phyloP scores from a whole-genome alignment of 1,284 basidiomycete species.

The Cutaneotrichosporon spelunceum region DNA sequence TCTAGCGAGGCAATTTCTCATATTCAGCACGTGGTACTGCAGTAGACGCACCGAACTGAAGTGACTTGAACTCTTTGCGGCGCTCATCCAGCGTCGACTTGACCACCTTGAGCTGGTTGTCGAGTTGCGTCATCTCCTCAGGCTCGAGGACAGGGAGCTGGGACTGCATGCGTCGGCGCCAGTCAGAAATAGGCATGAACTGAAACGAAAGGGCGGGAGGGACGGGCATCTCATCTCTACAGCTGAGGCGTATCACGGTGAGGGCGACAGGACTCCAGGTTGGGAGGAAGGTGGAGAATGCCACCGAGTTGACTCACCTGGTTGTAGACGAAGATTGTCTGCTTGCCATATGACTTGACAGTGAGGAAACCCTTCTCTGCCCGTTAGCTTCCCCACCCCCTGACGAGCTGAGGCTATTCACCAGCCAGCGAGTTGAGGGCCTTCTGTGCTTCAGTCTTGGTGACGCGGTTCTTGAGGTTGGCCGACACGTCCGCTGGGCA shows the following conservation, averaged over 20 bases:
- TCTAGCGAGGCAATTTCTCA: conserved; percentile 65
- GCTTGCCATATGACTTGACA: conserved; percentile 63
- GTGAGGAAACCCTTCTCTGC: conserved; percentile 45
- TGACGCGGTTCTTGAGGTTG: conserved; percentile 78
- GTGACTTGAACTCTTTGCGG: conserved; percentile 60
- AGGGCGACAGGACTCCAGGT: no score
- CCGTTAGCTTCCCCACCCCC: not conserved
- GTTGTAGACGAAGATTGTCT: conserved; percentile 56
- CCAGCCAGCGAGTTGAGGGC: conserved; percentile 71
- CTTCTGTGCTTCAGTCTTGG: conserved; percentile 76
- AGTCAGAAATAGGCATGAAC: not conserved
- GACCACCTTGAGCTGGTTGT: conserved; percentile 57
- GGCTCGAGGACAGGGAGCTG: conserved; percentile 16
- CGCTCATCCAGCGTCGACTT: conserved; percentile 63
- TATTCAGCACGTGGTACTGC: not conserved
- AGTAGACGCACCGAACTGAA: conserved; percentile 56
- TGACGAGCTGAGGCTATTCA: conserved; percentile 31
- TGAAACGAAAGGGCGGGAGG: not conserved
- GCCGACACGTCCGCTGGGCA: conserved; percentile 71
- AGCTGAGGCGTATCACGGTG: no score
- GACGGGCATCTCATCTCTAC: not conserved
- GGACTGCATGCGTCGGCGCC: conserved; percentile 11
- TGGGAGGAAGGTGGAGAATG: not conserved
- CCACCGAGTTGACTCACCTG: conserved; percentile 32
- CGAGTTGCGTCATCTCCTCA: conserved; percentile 14